Percentiles rank a stretch among this genome's conserved stretches.
Evolutionary conservation across 2,329 filamentous ascomycete genomes (phyloP).

Genomic region (Cladosporium sp.): DNA sequence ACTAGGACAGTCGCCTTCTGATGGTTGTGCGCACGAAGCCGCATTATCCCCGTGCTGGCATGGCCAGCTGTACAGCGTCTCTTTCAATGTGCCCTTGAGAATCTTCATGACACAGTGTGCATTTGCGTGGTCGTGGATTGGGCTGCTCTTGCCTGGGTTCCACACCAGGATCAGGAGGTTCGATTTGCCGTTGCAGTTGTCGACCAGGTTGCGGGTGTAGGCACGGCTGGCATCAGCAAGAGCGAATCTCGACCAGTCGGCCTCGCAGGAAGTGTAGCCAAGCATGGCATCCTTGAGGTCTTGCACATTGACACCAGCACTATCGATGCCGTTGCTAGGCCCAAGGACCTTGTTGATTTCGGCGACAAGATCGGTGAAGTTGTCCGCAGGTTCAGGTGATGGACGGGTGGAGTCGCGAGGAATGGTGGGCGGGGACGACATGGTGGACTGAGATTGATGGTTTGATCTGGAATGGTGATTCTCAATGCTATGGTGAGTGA

Average conservation of each 20-base stretch:
- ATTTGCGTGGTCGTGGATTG: conserved; percentile 77
- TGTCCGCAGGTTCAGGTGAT: conserved; percentile 6
- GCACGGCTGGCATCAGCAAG: conserved; percentile 67
- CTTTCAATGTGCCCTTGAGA: conserved; percentile 73
- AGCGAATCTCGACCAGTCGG: conserved; percentile 74
- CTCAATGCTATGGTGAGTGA: not conserved
- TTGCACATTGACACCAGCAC: conserved; percentile 74
- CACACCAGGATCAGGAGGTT: conserved; percentile 83
- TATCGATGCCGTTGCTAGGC: conserved; percentile 77
- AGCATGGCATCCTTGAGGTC: conserved; percentile 73
- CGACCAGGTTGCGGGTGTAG: conserved; percentile 87
- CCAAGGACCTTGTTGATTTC: conserved; percentile 75
- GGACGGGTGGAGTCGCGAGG: conserved; percentile 17
- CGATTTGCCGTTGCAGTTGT: conserved; percentile 81
- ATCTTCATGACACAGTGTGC: conserved; percentile 93
- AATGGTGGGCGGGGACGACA: not conserved
- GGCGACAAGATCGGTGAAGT: conserved; percentile 69
- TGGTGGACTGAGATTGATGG: not conserved
- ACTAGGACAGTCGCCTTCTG: conserved; percentile 30
- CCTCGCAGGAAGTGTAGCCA: conserved; percentile 66
- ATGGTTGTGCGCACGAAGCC: conserved; percentile 25
- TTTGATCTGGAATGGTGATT: not conserved
- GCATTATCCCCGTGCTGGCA: conserved; percentile 39
- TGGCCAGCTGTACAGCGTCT: conserved; percentile 80
- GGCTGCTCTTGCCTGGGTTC: conserved; percentile 78